Evolutionary conservation across 108 stramenopile genomes (phyloP).

Genomic region (Nitzschia inconspicua): DNA sequence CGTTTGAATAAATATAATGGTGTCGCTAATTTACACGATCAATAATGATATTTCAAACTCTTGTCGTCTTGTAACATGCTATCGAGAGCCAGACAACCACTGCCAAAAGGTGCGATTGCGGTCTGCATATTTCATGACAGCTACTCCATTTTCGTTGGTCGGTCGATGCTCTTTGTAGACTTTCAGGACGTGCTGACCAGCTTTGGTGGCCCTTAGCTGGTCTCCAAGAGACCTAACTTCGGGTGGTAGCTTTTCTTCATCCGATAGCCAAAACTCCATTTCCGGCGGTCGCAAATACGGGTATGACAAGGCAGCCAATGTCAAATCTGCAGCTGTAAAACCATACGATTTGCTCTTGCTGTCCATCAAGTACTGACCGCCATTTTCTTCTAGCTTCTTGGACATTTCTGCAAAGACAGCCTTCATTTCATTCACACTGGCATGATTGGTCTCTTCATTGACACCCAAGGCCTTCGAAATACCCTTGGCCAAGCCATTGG

Average conservation of each 20-base stretch:
- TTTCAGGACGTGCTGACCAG: conserved; percentile 30
- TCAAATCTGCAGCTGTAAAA: conserved; percentile 43
- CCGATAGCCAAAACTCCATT: not conserved
- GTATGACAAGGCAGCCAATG: conserved; percentile 23
- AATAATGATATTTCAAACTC: too few relatives aligned
- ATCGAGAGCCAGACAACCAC: too few relatives aligned
- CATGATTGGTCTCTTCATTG: not conserved
- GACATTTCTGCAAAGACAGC: conserved; percentile 16
- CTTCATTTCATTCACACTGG: conserved; percentile 1
- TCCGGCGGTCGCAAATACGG: conserved; percentile 19
- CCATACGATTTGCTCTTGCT: conserved; percentile 7
- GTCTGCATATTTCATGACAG: not conserved
- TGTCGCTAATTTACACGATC: too few relatives aligned
- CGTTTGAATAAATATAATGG: too few relatives aligned
- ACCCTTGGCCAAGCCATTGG: conserved; percentile 18
- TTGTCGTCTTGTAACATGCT: too few relatives aligned
- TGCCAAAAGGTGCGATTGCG: too few relatives aligned
- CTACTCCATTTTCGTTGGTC: not conserved
- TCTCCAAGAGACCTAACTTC: not conserved
- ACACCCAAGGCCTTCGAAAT: conserved; percentile 11
- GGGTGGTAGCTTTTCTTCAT: conserved; percentile 1
- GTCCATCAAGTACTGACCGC: conserved; percentile 9
- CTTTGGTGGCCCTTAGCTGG: conserved; percentile 15
- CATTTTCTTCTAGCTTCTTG: conserved; percentile 7
- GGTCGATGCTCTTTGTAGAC: conserved; percentile 25